These are phyloP conservation scores for Gastrodia elata DNA, from an alignment of 106 monocot genomes.

Conservation along the genomic window DNA sequence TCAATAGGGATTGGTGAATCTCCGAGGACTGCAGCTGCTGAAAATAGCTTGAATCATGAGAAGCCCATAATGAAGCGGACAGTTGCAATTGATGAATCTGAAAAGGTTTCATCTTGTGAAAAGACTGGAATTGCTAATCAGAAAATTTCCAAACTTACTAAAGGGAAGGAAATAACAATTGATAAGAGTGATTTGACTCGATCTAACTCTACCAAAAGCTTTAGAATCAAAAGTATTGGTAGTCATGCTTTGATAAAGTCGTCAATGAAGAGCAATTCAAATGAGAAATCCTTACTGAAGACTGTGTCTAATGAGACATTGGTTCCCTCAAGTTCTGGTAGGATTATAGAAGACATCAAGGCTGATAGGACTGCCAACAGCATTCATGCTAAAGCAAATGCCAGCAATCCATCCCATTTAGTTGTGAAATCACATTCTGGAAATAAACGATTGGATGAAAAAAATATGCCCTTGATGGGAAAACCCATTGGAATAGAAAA, in stretches of 20 bases:
- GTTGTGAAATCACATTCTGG: slow-evolving; percentile 1
- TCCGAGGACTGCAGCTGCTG: neutral
- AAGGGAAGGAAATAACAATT: neutral
- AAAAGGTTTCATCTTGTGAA: neutral
- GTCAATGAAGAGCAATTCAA: neutral
- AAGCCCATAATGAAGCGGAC: neutral
- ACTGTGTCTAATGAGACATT: neutral
- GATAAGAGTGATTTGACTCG: neutral
- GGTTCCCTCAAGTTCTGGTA: slow-evolving; percentile 2
- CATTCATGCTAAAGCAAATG: slow-evolving; percentile 6
- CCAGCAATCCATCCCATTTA: neutral
- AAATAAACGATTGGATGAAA: slow-evolving; percentile 2
- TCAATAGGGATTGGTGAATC: neutral
- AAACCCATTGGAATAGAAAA: neutral
- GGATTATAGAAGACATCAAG: neutral
- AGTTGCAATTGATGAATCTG: neutral
- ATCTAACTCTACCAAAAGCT: slow-evolving; percentile 4
- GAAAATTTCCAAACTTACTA: neutral
- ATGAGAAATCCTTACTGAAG: neutral
- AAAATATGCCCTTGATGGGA: neutral
- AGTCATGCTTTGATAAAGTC: neutral
- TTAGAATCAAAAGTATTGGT: neutral
- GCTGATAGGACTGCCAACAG: neutral
- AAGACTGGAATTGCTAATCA: neutral
- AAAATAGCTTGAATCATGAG: neutral